Percentiles rank a stretch among this genome's conserved stretches.
Conservation (phyloP, 495 filamentous ascomycete species). For the Penicillium canescens region DNA sequence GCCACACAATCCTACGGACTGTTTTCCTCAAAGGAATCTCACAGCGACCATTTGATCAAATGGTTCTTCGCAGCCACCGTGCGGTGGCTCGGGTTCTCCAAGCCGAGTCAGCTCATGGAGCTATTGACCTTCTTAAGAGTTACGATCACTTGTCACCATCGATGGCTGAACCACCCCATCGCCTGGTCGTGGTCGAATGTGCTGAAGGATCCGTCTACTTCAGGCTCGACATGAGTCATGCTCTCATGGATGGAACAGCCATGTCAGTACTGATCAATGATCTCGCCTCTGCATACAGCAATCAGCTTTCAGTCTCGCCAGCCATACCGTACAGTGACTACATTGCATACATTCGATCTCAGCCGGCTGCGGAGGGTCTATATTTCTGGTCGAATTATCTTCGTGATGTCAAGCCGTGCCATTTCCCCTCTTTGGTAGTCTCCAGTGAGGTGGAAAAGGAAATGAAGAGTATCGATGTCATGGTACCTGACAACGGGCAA, state of each 20-base stretch:
- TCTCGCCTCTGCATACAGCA: neutral
- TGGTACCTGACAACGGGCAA: neutral
- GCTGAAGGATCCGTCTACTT: neutral
- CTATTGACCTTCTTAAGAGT: neutral
- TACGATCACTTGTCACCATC: neutral
- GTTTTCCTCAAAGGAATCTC: constrained; percentile 38
- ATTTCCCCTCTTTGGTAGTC: neutral
- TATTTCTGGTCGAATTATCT: neutral
- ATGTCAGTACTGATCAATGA: neutral
- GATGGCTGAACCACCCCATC: neutral
- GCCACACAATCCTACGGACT: constrained; percentile 49
- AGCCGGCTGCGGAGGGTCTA: neutral
- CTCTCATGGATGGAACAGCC: neutral
- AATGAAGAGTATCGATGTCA: neutral
- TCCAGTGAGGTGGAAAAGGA: neutral
- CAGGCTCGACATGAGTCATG: neutral
- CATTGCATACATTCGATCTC: neutral
- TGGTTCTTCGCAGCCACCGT: neutral
- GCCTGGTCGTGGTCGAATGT: neutral
- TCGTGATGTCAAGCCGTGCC: neutral
- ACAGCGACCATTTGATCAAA: neutral
- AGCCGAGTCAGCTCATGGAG: neutral
- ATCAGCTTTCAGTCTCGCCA: neutral
- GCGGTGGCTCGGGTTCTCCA: neutral
- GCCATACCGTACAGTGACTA: neutral